Evolutionary conservation across 2,329 filamentous ascomycete species (phyloP).

Genomic region (Cercospora sojina): DNA sequence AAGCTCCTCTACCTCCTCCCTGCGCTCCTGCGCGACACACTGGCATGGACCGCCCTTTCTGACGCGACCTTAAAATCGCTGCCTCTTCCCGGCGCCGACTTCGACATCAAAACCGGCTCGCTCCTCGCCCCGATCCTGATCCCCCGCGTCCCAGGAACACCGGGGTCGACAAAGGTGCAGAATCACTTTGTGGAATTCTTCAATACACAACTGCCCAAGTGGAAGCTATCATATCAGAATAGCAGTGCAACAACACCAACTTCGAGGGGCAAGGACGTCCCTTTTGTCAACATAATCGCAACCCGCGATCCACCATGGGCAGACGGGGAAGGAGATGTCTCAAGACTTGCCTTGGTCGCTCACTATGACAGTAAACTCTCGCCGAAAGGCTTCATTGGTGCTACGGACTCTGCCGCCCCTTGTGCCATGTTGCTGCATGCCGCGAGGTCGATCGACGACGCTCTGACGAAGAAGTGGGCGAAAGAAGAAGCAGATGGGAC

Average conservation of each 20-base stretch:
- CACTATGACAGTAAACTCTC: slow-evolving; percentile 87
- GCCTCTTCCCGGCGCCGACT: slow-evolving; percentile 64
- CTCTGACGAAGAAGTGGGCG: slow-evolving; percentile 78
- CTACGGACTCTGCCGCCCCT: slow-evolving; percentile 88
- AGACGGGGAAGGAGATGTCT: slow-evolving; percentile 65
- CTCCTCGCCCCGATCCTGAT: slow-evolving; percentile 84
- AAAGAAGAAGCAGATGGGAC: slow-evolving; percentile 59
- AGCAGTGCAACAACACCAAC: slow-evolving; percentile 80
- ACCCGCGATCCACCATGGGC: slow-evolving; percentile 85
- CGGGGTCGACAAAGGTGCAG: slow-evolving; percentile 69
- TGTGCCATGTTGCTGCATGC: slow-evolving; percentile 92
- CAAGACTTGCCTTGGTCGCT: slow-evolving; percentile 80
- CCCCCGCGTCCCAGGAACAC: slow-evolving; percentile 83
- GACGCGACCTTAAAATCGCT: slow-evolving; percentile 71
- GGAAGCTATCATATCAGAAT: slow-evolving; percentile 83
- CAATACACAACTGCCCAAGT: slow-evolving; percentile 67
- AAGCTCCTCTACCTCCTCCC: slow-evolving; percentile 34
- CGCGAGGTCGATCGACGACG: slow-evolving; percentile 74
- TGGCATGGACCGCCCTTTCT: slow-evolving; percentile 63
- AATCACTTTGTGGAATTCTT: slow-evolving; percentile 86
- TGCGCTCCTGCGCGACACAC: slow-evolving; percentile 34
- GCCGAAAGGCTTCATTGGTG: slow-evolving; percentile 86
- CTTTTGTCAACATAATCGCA: slow-evolving; percentile 84
- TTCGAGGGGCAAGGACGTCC: slow-evolving; percentile 67
- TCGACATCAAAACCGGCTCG: slow-evolving; percentile 72